These are phyloP conservation scores for Stereum hirsutum DNA, from an alignment of 1,284 basidiomycete species.

Conservation along the genomic window DNA sequence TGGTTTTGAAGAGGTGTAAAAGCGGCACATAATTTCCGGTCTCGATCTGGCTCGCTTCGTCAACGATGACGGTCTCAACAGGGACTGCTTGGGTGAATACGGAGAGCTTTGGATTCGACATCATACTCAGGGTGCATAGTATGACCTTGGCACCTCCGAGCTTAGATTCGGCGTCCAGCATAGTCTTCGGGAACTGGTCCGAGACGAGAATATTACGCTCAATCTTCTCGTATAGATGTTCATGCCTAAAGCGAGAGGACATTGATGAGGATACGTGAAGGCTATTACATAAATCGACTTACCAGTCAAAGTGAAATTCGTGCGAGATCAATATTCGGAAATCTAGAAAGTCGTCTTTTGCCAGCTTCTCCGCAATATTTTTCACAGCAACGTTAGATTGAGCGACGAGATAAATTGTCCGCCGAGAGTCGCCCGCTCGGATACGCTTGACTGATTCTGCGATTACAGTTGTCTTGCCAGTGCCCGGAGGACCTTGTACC, in stretches of 20 bases:
- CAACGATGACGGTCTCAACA: conserved; percentile 29
- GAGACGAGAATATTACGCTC: conserved; percentile 39
- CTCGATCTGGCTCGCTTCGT: conserved; percentile 43
- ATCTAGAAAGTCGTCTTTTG: conserved; percentile 28
- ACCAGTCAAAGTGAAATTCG: conserved; percentile 59
- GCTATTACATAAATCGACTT: conserved; percentile 13
- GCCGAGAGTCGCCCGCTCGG: conserved; percentile 24
- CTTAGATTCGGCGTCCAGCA: not conserved
- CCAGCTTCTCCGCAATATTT: conserved; percentile 58
- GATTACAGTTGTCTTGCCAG: conserved; percentile 57
- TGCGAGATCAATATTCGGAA: conserved; percentile 50
- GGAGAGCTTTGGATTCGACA: conserved; percentile 31
- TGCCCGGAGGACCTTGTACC: conserved; percentile 52
- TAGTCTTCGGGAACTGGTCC: conserved; percentile 16
- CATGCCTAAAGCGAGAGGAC: conserved; percentile 45
- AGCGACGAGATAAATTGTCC: conserved; percentile 59
- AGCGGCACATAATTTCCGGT: conserved; percentile 8
- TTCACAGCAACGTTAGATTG: conserved; percentile 62
- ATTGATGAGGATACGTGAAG: conserved; percentile 9
- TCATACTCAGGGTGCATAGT: conserved; percentile 63
- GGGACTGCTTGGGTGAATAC: conserved; percentile 27
- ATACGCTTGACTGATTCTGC: conserved; percentile 42
- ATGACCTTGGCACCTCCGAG: conserved; percentile 38
- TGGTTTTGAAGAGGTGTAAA: not conserved
- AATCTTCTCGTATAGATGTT: conserved; percentile 50